Conservation (phyloP, 352 stramenopile species). For the Globisporangium ultimum region DNA sequence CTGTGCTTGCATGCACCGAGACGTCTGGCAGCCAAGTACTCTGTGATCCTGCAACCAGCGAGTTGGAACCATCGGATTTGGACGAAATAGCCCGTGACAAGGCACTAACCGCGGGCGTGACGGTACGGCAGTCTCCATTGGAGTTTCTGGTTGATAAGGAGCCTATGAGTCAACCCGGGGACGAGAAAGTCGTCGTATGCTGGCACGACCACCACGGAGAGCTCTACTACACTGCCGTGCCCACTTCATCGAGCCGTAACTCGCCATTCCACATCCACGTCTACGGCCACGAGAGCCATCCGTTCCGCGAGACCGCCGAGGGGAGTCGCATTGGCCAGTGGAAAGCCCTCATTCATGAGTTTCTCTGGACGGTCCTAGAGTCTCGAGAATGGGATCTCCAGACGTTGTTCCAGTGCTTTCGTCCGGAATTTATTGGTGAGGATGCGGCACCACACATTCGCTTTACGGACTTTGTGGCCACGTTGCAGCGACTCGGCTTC, state of each 20-base stretch:
- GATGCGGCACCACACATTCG: not conserved
- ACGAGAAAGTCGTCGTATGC: constrained; percentile 15
- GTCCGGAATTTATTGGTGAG: not conserved
- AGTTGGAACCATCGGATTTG: not conserved
- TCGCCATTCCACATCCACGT: not conserved
- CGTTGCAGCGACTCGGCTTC: constrained; percentile 17
- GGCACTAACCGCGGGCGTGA: not conserved
- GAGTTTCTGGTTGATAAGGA: constrained; percentile 3
- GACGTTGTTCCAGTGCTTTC: constrained; percentile 21
- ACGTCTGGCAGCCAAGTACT: too few relatives aligned
- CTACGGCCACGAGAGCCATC: constrained; percentile 33
- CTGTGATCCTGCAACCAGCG: too few relatives aligned
- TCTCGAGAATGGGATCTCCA: constrained; percentile 13
- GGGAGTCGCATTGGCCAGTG: constrained; percentile 17
- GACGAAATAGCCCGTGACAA: not conserved
- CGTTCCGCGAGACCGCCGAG: constrained; percentile 26
- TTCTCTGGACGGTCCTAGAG: constrained; percentile 23
- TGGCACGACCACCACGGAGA: constrained; percentile 31
- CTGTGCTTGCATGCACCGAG: not conserved
- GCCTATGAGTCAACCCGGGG: not conserved
- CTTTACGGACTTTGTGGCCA: constrained; percentile 14
- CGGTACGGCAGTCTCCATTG: not conserved
- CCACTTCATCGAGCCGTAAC: constrained; percentile 9
- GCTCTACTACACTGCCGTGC: constrained; percentile 24
- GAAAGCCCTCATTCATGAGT: constrained; percentile 22